phyloP scores from a whole-genome alignment of 2,329 filamentous ascomycete species.

The Ophiosphaerella korrae region DNA sequence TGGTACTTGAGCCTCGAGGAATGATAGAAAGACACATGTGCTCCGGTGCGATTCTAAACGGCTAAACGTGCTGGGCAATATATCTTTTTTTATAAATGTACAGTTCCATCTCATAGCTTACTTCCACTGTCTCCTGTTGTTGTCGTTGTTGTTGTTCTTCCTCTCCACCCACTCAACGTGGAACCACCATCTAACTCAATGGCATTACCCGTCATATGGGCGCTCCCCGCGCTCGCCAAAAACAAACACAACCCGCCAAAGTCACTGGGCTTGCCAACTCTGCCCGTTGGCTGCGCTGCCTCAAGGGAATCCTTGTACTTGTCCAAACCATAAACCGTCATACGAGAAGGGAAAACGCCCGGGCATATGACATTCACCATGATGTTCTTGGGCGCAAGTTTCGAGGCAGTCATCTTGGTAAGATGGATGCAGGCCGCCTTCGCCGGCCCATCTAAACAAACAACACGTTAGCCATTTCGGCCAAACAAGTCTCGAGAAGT shows the following conservation, averaged over 20 bases:
- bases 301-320: constrained; percentile 56
- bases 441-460: constrained; percentile 52
- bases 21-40: not conserved
- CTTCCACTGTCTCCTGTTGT: constrained; percentile 23
- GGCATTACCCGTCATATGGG: constrained; percentile 55
- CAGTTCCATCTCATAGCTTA: constrained; percentile 27
- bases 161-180: constrained; percentile 50
- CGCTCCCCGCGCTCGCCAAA: constrained; percentile 44
- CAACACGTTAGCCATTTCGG: not conserved
- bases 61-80: too few relatives aligned
- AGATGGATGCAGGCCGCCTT: constrained; percentile 61
- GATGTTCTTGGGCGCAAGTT: constrained; percentile 58
- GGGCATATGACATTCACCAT: constrained; percentile 55
- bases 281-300: constrained; percentile 52
- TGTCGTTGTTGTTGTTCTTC: constrained; percentile 32
- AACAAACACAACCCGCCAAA: constrained; percentile 56
- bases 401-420: constrained; percentile 57
- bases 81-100: too few relatives aligned
- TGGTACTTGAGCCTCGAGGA: constrained; percentile 32
- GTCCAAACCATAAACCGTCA: constrained; percentile 60
- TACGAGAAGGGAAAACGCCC: constrained; percentile 58
- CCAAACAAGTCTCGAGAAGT: not conserved
- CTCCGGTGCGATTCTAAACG: too few relatives aligned
- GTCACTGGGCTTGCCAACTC: constrained; percentile 55
- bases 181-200: constrained; percentile 56